Base-by-base conservation (phyloP, 2,329 filamentous ascomycete species). In the Teratosphaeria gauchensis region DNA sequence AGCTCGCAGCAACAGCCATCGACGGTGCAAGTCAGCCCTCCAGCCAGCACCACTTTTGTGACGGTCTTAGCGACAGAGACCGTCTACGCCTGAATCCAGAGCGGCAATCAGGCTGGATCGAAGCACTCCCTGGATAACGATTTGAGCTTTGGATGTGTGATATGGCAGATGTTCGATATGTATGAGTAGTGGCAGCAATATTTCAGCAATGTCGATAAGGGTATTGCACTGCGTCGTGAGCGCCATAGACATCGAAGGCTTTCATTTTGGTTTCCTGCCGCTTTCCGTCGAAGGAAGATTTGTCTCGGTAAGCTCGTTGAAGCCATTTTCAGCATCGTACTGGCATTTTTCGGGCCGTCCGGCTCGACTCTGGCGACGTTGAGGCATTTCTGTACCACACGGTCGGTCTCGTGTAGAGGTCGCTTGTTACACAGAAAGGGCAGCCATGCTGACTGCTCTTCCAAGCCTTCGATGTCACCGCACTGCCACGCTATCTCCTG, bases 31-130 rank as follows among this genome's bases (percentile, higher is more conserved):
- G 19, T 38, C 30, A 53, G 51, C 51, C 14, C 24, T 9, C 28
- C 52, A 16, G 21, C 19, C 24, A 53, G 28, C 3, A 62, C 61
- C 16, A 57, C 56, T 19, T 60, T 53, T 32, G 54, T 57, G 7
- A 62, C 61, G 21, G 54, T 62, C 33, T 51, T 60, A 9, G 51
- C 35, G 1, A 60, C 58, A 16, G 55, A 62, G 51, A 62, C 61
- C 2, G 56, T 62, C 12, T 62, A 60, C 28, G 48, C 53, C 11
- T 58, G 46, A 48, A 19, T 8, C 4, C 5, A 6, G 42, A 21
- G 19, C 5, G 42, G n/a, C 42, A 5, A 19, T 24, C 42, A 19
- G 16, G n/a, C n/a, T 5, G 4, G 42, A 19, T 48, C 42, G 42
- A 21, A 19, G 16, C 3, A n/a, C 19, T 19, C 9, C 4, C 19